A percentile compares a stretch with the other conserved stretches of the same genome.
These are phyloP conservation scores for Tremellales sp. DNA, from an alignment of 1,284 basidiomycete genomes.

Conservation along the genomic window DNA sequence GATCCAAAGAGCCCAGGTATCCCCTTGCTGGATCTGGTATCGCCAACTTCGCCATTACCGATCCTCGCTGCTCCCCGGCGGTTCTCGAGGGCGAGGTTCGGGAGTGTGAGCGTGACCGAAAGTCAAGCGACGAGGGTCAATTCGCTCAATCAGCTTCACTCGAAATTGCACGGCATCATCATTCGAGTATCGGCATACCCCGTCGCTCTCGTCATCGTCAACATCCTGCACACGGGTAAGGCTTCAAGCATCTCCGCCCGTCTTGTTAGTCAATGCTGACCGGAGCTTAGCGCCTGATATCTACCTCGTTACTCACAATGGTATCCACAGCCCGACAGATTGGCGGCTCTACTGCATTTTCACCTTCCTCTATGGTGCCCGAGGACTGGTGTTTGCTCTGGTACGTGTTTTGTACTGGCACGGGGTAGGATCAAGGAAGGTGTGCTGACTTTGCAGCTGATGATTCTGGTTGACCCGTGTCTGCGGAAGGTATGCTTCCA, in stretches of 20 bases:
- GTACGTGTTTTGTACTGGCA: constrained; percentile 9
- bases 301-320: background rate
- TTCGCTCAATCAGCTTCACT: background rate
- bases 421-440: background rate
- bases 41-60: too few species aligned
- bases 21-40: too few species aligned
- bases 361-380: constrained; percentile 11
- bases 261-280: background rate
- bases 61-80: background rate
- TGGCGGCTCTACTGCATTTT: constrained; percentile 12
- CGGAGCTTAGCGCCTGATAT: background rate
- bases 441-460: too few species aligned
- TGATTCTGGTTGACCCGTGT: constrained; percentile 20
- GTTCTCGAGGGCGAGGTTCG: background rate
- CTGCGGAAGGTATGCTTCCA: constrained; percentile 1
- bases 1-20: too few species aligned
- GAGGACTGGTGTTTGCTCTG: constrained; percentile 13
- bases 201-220: constrained; percentile 8
- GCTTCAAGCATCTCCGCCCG: constrained; percentile 21
- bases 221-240: constrained; percentile 37
- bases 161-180: background rate
- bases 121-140: background rate
- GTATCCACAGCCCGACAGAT: background rate
- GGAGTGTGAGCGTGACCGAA: background rate
- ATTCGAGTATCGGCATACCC: background rate